A percentile compares a stretch with the other conserved stretches of the same genome.
These are phyloP conservation scores for Hemileccinum rubropunctum DNA, from an alignment of 768 basidiomycete genomes.

Conservation along the genomic window DNA sequence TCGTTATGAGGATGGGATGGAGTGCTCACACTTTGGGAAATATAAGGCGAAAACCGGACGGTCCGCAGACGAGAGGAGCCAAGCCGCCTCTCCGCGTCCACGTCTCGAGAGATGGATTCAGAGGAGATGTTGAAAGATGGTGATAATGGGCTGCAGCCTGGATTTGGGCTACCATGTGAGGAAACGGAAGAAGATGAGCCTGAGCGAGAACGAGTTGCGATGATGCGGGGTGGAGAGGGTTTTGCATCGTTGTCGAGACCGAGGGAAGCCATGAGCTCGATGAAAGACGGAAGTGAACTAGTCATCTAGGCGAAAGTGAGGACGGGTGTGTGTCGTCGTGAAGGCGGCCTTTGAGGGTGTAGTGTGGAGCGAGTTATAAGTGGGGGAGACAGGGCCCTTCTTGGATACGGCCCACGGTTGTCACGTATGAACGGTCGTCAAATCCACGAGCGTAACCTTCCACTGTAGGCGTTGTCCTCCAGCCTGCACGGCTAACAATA, in stretches of 20 bases:
- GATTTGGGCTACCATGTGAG: slow-evolving; percentile 37
- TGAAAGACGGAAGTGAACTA: slow-evolving; percentile 74
- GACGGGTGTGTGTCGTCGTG: slow-evolving; percentile 17
- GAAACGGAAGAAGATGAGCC: slow-evolving; percentile 48
- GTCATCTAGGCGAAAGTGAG: slow-evolving; percentile 49
- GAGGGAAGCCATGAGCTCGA: slow-evolving; percentile 82
- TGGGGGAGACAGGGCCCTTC: slow-evolving; percentile 12
- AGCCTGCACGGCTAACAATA: slow-evolving; percentile 35
- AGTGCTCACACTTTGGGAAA: slow-evolving; percentile 25
- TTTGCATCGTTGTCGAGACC: slow-evolving; percentile 58
- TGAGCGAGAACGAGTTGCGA: slow-evolving; percentile 30
- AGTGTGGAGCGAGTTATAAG: slow-evolving; percentile 27
- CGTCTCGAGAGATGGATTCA: slow-evolving; percentile 27
- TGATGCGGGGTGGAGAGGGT: slow-evolving; percentile 29
- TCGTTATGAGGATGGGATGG: neutral
- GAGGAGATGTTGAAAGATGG: slow-evolving; percentile 35
- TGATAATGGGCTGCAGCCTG: slow-evolving; percentile 30
- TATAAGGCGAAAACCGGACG: slow-evolving; percentile 31
- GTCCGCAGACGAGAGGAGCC: slow-evolving; percentile 25
- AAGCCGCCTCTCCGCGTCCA: slow-evolving; percentile 29
- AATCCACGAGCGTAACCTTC: slow-evolving; percentile 24
- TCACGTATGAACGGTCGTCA: slow-evolving; percentile 34
- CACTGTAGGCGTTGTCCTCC: slow-evolving; percentile 22
- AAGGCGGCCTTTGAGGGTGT: slow-evolving; percentile 16
- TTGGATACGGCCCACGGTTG: slow-evolving; percentile 39